Evolutionary conservation across 768 basidiomycete genomes (phyloP).

Genomic region (Agrocybe praecox): DNA sequence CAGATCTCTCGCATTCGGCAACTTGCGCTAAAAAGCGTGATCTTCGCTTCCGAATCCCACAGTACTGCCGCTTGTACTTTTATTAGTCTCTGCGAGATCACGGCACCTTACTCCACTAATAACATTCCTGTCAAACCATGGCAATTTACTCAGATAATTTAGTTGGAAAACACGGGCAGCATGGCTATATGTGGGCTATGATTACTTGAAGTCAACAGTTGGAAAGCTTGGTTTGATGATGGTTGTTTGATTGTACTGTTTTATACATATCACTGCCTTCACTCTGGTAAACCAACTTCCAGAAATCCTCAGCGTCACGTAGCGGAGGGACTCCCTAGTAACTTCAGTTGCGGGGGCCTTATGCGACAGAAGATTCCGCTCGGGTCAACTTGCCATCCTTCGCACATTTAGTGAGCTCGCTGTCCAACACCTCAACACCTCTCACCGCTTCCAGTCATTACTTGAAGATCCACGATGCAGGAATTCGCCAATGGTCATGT

Average conservation of each 20-base stretch:
- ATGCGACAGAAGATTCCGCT: neutral
- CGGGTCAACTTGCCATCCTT: neutral
- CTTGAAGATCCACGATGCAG: neutral
- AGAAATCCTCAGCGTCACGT: neutral
- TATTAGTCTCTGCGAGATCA: no score
- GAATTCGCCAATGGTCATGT: neutral
- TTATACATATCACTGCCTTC: neutral
- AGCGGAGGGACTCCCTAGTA: neutral
- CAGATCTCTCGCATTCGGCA: no score
- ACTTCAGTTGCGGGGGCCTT: neutral
- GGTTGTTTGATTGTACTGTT: neutral
- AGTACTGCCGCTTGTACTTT: no score
- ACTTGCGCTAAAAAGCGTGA: no score
- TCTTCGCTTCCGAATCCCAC: no score
- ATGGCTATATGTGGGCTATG: neutral
- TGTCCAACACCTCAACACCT: neutral
- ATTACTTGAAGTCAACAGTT: neutral
- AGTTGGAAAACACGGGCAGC: neutral
- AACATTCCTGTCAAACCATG: no score
- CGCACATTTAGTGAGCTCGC: neutral
- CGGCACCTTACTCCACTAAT: no score
- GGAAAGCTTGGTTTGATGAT: neutral
- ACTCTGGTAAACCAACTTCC: no score
- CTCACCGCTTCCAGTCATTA: neutral
- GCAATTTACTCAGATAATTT: no score